Conservation (phyloP, 2,329 filamentous ascomycete genomes). For the Exophiala alcalophila region DNA sequence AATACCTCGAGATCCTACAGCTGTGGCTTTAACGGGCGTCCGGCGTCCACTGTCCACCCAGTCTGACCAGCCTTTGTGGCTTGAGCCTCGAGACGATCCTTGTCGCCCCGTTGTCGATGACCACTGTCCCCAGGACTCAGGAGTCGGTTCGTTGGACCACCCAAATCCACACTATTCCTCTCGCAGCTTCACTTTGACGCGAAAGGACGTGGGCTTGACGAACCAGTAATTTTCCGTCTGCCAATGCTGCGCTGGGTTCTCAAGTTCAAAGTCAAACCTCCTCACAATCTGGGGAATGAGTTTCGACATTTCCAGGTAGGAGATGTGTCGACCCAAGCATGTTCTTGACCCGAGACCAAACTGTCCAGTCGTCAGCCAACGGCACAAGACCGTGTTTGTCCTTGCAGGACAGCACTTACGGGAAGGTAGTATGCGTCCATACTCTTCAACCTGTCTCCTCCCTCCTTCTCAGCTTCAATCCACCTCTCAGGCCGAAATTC, state of each 20-base stretch:
- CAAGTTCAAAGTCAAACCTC: slow-evolving; percentile 28
- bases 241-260: slow-evolving; percentile 24
- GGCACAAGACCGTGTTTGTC: too few relatives aligned
- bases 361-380: slow-evolving; percentile 38
- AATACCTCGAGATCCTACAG: too few relatives aligned
- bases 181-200: slow-evolving; percentile 33
- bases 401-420: slow-evolving; percentile 31
- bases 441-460: slow-evolving; percentile 33
- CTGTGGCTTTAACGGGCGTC: too few relatives aligned
- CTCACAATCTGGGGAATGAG: slow-evolving; percentile 31
- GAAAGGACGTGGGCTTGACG: slow-evolving; percentile 37
- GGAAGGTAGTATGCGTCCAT: slow-evolving; percentile 43
- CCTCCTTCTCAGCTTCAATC: slow-evolving; percentile 39
- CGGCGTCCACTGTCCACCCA: too few relatives aligned
- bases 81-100: too few relatives aligned
- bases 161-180: slow-evolving; percentile 6
- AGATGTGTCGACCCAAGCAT: slow-evolving; percentile 33
- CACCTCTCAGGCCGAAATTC: slow-evolving; percentile 49
- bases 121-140: too few relatives aligned
- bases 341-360: slow-evolving; percentile 45
- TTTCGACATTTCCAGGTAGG: slow-evolving; percentile 33
- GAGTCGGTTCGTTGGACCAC: too few relatives aligned
- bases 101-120: too few relatives aligned
- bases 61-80: too few relatives aligned
- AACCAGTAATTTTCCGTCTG: slow-evolving; percentile 29